phyloP scores from a whole-genome alignment of 148 eudicot species.

The Rhododendron simsii region DNA sequence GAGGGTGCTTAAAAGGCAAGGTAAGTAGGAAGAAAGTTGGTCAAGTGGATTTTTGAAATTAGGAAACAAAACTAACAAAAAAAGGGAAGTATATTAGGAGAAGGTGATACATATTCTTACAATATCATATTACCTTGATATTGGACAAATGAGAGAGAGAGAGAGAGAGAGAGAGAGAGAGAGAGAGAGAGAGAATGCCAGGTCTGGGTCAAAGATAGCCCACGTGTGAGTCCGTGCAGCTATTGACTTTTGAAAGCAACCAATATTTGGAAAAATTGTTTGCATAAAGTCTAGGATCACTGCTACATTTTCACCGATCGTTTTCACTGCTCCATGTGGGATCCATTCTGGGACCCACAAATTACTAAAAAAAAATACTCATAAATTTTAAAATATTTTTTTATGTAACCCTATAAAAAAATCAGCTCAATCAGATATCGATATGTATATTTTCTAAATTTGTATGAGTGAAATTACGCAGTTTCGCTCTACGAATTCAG shows the following conservation, averaged over 20 bases:
- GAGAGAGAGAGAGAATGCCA: constrained; percentile 19
- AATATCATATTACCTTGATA: neutral
- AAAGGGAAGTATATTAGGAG: constrained; percentile 1
- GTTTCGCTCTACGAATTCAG: too few relatives aligned
- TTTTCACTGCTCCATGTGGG: too few relatives aligned
- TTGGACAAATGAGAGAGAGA: constrained; percentile 1
- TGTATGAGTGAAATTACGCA: too few relatives aligned
- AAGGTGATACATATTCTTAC: neutral
- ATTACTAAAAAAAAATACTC: too few relatives aligned
- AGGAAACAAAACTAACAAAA: constrained; percentile 9
- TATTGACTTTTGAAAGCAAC: constrained; percentile 26
- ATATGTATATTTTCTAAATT: too few relatives aligned
- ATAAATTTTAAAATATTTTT: too few relatives aligned
- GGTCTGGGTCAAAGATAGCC: constrained; percentile 21
- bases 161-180: neutral
- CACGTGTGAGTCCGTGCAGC: constrained; percentile 31
- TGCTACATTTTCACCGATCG: too few relatives aligned
- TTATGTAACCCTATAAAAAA: too few relatives aligned
- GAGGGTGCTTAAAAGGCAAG: constrained; percentile 37
- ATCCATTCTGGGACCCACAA: too few relatives aligned
- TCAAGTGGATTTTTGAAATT: constrained; percentile 17
- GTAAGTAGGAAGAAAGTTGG: constrained; percentile 13
- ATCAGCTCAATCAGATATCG: too few relatives aligned
- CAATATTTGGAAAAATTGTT: neutral
- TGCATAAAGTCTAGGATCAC: too few relatives aligned